Conservation (phyloP, 2,329 filamentous ascomycete genomes). For the Plenodomus tracheiphilus region DNA sequence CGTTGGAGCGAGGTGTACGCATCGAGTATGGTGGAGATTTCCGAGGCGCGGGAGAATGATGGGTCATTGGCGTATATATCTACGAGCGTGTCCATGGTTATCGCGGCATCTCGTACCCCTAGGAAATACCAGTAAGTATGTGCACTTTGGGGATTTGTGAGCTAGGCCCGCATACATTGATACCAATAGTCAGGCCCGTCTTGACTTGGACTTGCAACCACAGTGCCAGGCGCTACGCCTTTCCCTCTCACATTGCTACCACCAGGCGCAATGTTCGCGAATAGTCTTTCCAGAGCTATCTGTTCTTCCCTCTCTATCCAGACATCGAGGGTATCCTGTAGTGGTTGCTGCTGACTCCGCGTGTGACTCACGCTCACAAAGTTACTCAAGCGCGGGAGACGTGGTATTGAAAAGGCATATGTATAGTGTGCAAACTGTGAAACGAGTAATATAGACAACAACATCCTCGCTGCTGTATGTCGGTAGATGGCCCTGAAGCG, state of each 20-base stretch:
- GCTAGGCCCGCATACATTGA: constrained; percentile 44
- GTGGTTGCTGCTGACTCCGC: constrained; percentile 29
- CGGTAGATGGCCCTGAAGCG: background rate
- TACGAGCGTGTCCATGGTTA: constrained; percentile 48
- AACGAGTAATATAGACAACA: constrained; percentile 7
- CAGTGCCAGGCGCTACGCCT: constrained; percentile 44
- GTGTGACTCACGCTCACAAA: constrained; percentile 22
- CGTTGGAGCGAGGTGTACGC: constrained; percentile 41
- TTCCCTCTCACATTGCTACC: constrained; percentile 42
- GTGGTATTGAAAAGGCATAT: constrained; percentile 37
- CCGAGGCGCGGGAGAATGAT: constrained; percentile 26
- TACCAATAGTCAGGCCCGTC: constrained; percentile 50
- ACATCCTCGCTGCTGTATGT: constrained; percentile 9
- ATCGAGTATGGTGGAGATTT: constrained; percentile 35
- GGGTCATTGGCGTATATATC: constrained; percentile 43
- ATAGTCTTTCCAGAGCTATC: constrained; percentile 42
- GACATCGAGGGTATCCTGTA: constrained; percentile 34
- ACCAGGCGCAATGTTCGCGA: constrained; percentile 50
- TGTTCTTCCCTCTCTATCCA: constrained; percentile 45
- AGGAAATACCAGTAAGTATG: constrained; percentile 6
- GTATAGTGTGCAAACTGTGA: constrained; percentile 14
- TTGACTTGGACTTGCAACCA: constrained; percentile 49
- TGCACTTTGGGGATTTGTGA: background rate
- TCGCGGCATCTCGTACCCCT: constrained; percentile 51
- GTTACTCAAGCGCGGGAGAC: constrained; percentile 12